Evolutionary conservation across 2,329 filamentous ascomycete genomes (phyloP), one percentile per base, ranked within the genome.

Genomic region (Aspergillus jensenii): DNA sequence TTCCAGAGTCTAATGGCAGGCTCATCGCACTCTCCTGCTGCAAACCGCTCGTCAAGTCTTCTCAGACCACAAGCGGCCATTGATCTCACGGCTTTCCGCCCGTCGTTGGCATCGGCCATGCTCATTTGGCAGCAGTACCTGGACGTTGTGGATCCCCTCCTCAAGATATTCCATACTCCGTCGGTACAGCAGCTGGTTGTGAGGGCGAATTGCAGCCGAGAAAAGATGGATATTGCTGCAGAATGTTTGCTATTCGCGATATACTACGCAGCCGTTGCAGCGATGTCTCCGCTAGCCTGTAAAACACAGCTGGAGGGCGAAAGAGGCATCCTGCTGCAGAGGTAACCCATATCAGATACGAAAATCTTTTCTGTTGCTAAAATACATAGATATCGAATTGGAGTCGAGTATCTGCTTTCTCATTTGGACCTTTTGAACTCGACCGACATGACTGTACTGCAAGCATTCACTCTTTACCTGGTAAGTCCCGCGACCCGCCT

Each of bases 111-210:
- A 14, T 40, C 37, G 4, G 52, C 62, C 23, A 50, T 51, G 4
- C 56, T 56, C 6, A 55, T 66, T 6, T 68, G 64, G 66, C 65
- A 67, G 43, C 61, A 33, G 25, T 68, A 64, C 37, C 19, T 68
- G 19, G 62, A 65, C 14, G 51, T 51, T 9, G 80, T 86, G 15
- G 83, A 86, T 66, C 82, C 83, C 0, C 65, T 86, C 3, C 71
- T 85, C 61, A 85, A 85, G 61, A 74, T 85, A 3, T 68, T 85
- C 14, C 84, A 86, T 64, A 71, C 79, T 1, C 82, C 83, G 1
- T 81, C 78, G 8, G 71, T 80, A 17, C 78, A 82, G 61, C 75
- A 76, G 4, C 76, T 75, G 0, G 68, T 86, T n/a, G 64, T 80
- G 23, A 71, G 77, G 14, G 76, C 56, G 77, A 45, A 56, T n/a